These are phyloP conservation scores for Penicillium sp. DNA, from an alignment of 2,329 filamentous ascomycete genomes.

Conservation along the genomic window DNA sequence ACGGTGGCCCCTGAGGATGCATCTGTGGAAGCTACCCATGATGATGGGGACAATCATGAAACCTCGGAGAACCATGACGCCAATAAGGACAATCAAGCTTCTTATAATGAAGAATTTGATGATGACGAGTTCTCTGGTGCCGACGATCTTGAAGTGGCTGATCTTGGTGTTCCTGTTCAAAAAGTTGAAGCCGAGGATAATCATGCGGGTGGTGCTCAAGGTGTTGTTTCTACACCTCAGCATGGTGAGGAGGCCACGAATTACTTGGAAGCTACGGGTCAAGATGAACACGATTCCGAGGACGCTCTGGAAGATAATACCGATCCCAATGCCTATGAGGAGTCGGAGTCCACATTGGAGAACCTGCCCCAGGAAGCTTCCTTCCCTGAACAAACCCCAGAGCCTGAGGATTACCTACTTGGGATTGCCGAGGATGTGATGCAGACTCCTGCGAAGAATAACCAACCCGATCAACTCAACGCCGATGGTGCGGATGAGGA, in stretches of 20 bases:
- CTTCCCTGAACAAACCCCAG: conserved; percentile 16
- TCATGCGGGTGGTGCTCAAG: conserved; percentile 1
- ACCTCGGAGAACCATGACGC: conserved; percentile 9
- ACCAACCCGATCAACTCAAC: conserved; percentile 7
- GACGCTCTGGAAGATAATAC: conserved; percentile 8
- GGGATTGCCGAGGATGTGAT: conserved; percentile 35
- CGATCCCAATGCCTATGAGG: conserved; percentile 12
- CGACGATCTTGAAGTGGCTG: background rate
- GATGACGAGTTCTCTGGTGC: conserved; percentile 15
- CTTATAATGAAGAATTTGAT: conserved; percentile 18
- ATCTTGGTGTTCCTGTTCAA: background rate
- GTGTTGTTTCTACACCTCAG: background rate
- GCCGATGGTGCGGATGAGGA: conserved; percentile 16
- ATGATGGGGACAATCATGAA: background rate
- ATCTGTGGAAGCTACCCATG: conserved; percentile 4
- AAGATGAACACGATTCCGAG: background rate
- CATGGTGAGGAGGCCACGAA: background rate
- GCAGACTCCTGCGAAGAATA: conserved; percentile 24
- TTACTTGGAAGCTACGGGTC: background rate
- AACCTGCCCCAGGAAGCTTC: conserved; percentile 9
- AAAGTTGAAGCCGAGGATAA: background rate
- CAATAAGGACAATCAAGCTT: conserved; percentile 34
- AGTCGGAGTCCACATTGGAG: conserved; percentile 23
- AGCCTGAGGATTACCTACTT: conserved; percentile 31
- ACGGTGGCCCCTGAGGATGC: conserved; percentile 25